Conservation (phyloP, 1,284 basidiomycete genomes). For the Termitomyces sp. region DNA sequence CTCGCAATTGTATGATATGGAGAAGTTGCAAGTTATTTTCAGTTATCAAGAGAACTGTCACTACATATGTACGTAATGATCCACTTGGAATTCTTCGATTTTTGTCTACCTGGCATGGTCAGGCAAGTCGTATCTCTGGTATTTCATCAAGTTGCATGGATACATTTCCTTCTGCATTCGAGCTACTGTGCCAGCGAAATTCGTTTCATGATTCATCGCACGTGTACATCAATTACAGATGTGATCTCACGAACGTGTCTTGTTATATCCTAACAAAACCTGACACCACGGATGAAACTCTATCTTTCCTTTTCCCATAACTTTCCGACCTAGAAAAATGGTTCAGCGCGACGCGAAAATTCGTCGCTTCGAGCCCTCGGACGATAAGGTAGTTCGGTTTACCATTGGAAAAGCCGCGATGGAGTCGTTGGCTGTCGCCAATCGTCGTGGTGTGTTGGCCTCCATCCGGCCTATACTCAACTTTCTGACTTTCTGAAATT, state of each 20-base stretch:
- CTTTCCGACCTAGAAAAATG: slow-evolving; percentile 5
- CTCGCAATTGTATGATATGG: background rate
- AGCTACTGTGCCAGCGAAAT: background rate
- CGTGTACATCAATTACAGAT: slow-evolving; percentile 10
- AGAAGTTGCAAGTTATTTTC: slow-evolving; percentile 2
- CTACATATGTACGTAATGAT: background rate
- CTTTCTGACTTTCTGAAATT: background rate
- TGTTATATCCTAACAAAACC: background rate
- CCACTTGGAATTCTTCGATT: background rate
- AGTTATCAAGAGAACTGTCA: background rate
- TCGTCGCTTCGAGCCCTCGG: slow-evolving; percentile 43
- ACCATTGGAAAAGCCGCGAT: slow-evolving; percentile 64
- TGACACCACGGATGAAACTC: slow-evolving; percentile 1
- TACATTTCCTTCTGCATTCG: background rate
- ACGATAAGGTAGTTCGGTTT: slow-evolving; percentile 60
- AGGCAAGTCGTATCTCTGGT: background rate
- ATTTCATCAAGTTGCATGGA: background rate
- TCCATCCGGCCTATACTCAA: background rate
- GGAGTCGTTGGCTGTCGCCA: slow-evolving; percentile 68
- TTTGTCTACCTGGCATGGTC: background rate
- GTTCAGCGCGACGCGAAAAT: slow-evolving; percentile 39
- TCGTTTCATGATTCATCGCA: background rate
- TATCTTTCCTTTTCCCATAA: background rate
- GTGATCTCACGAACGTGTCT: slow-evolving; percentile 18
- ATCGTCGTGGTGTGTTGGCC: slow-evolving; percentile 46